Evolutionary conservation across 495 filamentous ascomycete species (phyloP), one percentile per base, ranked within the genome.

Genomic region (Achaetomiella virescens): DNA sequence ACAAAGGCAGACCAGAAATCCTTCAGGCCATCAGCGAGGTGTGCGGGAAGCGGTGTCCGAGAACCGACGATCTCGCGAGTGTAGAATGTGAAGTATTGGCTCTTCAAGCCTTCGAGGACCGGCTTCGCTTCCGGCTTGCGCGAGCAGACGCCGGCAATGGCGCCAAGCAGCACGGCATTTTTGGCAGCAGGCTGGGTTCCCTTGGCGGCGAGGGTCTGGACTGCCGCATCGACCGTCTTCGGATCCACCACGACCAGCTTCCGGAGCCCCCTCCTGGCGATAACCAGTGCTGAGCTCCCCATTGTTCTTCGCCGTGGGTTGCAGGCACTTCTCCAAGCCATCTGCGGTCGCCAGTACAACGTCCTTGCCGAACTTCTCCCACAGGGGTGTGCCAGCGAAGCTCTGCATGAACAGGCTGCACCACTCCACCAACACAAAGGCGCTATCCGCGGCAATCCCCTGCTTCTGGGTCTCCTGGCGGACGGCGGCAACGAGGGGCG

Each of bases 391-490:
- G 54, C 72, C 75, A 52, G 67, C 77, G 41, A 78, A 68, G 46
- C 81, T 75, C 63, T 87, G 83, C 40, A 93, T 72, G 12, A 95
- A 70, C 55, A 91, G 66, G 45, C 84, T 88, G 66, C 85, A 89
- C 93, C 91, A 98, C 64, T 92, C 88, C 12, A 92, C 75, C 58
- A 98, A 74, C n/a, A 95, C 88, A 62, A 96, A 91, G 1, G 90
- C 88, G 64, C 83, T 90, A 21, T 81, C 79, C 1, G 88, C 72
- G 21, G 92, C 88, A 58, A 97, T 81, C 25, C 81, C 83, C 4
- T 74, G 66, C 66, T 95, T 96, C 38, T 79, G 72, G 0, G 86
- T 77, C 70, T 98, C 95, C 36, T 70, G 66, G 46, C 76, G 72
- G 46, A 84, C 66, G 2, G 72, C 75, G 47, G 80, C 75, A 31